phyloP scores from a whole-genome alignment of 257 asterid species.

The Forsythia suspensa region DNA sequence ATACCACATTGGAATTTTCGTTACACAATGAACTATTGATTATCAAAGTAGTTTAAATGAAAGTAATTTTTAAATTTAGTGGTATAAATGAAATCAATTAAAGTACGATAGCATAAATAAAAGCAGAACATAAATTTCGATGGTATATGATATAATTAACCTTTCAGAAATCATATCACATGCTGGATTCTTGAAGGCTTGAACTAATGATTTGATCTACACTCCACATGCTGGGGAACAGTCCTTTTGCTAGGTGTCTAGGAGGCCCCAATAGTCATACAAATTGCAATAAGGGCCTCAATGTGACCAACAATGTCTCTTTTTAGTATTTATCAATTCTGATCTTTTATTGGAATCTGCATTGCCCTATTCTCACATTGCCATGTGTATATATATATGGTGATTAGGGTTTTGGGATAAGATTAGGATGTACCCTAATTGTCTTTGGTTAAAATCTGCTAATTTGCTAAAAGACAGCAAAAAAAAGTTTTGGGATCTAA shows the following conservation, averaged over 20 bases:
- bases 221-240: background rate
- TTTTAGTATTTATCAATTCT: background rate
- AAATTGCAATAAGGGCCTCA: background rate
- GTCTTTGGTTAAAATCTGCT: background rate
- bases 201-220: constrained; percentile 25
- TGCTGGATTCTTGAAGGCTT: background rate
- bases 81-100: too few relatives aligned
- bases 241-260: background rate
- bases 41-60: too few relatives aligned
- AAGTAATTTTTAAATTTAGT: too few relatives aligned
- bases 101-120: too few relatives aligned
- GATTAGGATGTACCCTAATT: background rate
- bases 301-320: background rate
- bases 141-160: too few relatives aligned
- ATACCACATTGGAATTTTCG: too few relatives aligned
- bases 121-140: too few relatives aligned
- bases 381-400: too few relatives aligned
- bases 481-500: background rate
- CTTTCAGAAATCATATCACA: background rate
- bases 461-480: background rate
- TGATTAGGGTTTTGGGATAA: background rate
- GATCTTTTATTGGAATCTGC: background rate
- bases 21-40: too few relatives aligned
- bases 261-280: background rate
- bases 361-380: background rate